A percentile compares a stretch with the other conserved stretches of the same genome.
Conservation (phyloP, 176 grass and related monocot species). For the Phragmites australis region DNA sequence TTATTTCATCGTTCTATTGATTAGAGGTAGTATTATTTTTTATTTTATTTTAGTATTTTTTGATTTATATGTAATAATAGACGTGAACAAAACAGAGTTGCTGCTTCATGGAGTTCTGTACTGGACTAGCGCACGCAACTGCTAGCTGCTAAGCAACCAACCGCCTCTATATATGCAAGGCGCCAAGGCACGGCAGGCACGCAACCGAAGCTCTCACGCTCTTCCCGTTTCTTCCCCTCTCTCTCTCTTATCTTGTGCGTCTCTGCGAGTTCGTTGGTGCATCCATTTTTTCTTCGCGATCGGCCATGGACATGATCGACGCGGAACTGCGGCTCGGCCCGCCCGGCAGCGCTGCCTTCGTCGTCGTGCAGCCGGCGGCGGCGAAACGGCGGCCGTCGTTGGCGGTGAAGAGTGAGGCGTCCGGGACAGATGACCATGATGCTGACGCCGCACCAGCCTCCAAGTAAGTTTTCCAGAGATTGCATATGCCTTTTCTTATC, state of each 20-base stretch:
- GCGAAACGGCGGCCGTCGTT: constrained; percentile 19
- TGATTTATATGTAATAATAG: too few relatives aligned
- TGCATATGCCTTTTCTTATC: not conserved
- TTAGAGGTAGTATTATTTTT: too few relatives aligned
- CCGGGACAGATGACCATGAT: constrained; percentile 20
- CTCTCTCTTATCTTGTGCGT: not conserved
- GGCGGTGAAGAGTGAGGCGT: constrained; percentile 35
- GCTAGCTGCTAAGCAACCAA: not conserved
- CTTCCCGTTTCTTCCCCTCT: not conserved
- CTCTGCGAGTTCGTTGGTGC: not conserved
- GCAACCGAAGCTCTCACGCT: constrained; percentile 22
- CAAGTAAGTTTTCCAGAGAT: constrained; percentile 46
- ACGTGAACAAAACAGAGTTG: too few relatives aligned
- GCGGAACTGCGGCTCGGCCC: constrained; percentile 65
- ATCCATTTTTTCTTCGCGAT: not conserved
- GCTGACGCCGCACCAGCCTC: constrained; percentile 41
- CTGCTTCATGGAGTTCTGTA: too few relatives aligned
- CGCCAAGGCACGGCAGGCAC: constrained; percentile 13
- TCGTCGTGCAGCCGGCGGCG: not conserved
- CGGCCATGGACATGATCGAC: constrained; percentile 52
- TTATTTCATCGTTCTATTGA: too few relatives aligned
- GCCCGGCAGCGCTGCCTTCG: constrained; percentile 23
- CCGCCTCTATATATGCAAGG: constrained; percentile 31
- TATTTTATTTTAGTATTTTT: too few relatives aligned
- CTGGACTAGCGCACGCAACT: constrained; percentile 2